phyloP scores from a whole-genome alignment of 768 basidiomycete species.

The Paxillus ammoniavirescens region DNA sequence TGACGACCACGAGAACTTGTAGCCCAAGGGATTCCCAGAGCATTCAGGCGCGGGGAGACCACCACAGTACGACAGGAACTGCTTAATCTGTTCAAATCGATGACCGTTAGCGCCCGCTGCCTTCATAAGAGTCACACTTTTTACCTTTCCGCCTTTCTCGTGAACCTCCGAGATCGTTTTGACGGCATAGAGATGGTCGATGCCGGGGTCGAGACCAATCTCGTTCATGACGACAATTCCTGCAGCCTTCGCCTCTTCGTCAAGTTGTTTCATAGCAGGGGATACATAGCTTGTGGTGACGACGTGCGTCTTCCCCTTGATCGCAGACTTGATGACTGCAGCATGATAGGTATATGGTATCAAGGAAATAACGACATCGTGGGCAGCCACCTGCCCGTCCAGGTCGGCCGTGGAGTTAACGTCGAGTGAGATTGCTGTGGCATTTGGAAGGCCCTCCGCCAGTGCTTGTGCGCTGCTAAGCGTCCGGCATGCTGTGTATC shows the following conservation, averaged over 20 bases:
- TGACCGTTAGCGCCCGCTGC: neutral
- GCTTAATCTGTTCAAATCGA: constrained; percentile 58
- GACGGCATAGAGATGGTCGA: constrained; percentile 91
- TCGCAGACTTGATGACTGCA: constrained; percentile 83
- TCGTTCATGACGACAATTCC: constrained; percentile 97
- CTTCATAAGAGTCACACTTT: constrained; percentile 5
- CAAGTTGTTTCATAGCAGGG: constrained; percentile 85
- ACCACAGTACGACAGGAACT: constrained; percentile 94
- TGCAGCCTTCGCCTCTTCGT: constrained; percentile 76
- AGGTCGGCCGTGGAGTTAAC: constrained; percentile 69
- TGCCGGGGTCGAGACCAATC: constrained; percentile 95
- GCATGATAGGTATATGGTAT: constrained; percentile 95
- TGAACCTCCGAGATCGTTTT: constrained; percentile 95
- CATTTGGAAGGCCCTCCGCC: constrained; percentile 61
- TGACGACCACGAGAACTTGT: constrained; percentile 99
- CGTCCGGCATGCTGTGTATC: constrained; percentile 76
- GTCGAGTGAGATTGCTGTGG: constrained; percentile 79
- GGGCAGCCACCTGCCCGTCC: constrained; percentile 75
- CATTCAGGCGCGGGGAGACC: constrained; percentile 92
- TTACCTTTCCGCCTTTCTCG: constrained; percentile 88
- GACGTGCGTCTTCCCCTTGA: constrained; percentile 83
- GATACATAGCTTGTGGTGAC: constrained; percentile 97
- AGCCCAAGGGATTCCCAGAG: constrained; percentile 93
- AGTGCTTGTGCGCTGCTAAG: constrained; percentile 73
- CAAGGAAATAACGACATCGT: constrained; percentile 93